Percentiles rank a stretch among this genome's conserved stretches.
phyloP scores from a whole-genome alignment of 106 monocot species.

The Hemerocallis citrina region DNA sequence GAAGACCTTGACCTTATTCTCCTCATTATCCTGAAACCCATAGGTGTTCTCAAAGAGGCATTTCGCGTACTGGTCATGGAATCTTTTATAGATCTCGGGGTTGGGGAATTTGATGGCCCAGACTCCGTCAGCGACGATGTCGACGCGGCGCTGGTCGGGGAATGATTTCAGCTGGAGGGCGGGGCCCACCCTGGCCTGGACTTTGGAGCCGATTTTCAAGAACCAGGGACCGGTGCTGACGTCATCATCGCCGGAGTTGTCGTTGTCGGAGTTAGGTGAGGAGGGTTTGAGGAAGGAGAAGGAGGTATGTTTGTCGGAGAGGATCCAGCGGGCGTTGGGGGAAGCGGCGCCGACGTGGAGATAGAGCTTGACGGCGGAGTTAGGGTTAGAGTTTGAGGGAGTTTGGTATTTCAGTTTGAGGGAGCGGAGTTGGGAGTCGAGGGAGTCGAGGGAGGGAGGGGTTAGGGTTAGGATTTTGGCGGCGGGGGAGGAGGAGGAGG shows the following conservation, averaged over 20 bases:
- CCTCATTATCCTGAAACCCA: conserved; percentile 48
- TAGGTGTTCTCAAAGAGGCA: conserved; percentile 78
- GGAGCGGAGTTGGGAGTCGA: conserved; percentile 55
- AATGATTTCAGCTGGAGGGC: conserved; percentile 69
- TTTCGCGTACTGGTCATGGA: conserved; percentile 48
- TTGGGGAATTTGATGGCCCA: conserved; percentile 75
- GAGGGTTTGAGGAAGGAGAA: conserved; percentile 48
- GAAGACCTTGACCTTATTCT: conserved; percentile 51
- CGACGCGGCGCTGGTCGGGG: conserved; percentile 68
- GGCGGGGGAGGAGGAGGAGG: too few species aligned
- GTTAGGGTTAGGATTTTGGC: conserved; percentile 8
- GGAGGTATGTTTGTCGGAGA: conserved; percentile 50
- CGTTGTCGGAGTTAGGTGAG: too few species aligned
- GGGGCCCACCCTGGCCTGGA: conserved; percentile 50
- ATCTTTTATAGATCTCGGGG: conserved; percentile 28
- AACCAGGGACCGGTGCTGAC: conserved; percentile 35
- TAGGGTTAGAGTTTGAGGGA: conserved; percentile 31
- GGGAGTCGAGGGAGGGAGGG: conserved; percentile 36
- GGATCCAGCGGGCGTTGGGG: conserved; percentile 62
- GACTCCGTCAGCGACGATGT: conserved; percentile 84
- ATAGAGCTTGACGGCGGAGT: conserved; percentile 75
- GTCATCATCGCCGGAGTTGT: conserved; percentile 8
- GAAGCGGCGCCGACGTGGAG: conserved; percentile 67
- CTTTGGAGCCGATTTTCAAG: conserved; percentile 55
- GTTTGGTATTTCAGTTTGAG: conserved; percentile 81